Percentiles rank a stretch among this genome's conserved stretches.
phyloP scores from a whole-genome alignment of 176 grass and related monocot genomes.

The Luzula sylvatica region DNA sequence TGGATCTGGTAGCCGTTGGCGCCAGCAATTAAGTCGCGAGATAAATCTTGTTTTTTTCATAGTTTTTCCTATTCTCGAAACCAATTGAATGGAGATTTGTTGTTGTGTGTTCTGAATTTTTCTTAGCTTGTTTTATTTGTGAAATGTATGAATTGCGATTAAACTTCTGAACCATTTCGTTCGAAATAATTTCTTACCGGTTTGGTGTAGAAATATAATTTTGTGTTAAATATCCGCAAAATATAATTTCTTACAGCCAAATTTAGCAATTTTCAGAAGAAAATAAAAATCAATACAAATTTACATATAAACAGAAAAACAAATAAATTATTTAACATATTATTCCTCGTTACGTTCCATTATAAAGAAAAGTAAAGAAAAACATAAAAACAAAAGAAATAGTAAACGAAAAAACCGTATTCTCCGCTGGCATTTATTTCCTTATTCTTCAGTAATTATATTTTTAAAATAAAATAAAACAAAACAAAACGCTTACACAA shows the following conservation, averaged over 20 bases:
- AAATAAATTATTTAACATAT: constrained; percentile 6
- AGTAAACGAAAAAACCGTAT: constrained; percentile 5
- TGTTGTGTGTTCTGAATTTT: too few species aligned
- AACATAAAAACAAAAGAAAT: constrained; percentile 7
- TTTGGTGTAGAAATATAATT: too few species aligned
- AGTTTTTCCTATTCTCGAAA: too few species aligned
- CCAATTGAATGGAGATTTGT: too few species aligned
- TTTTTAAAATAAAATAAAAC: background rate
- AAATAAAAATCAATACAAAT: too few species aligned
- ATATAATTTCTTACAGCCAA: too few species aligned
- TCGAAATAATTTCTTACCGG: too few species aligned
- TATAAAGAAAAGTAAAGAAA: background rate
- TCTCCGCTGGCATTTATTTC: constrained; percentile 11
- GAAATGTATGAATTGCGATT: too few species aligned
- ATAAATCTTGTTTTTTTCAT: background rate
- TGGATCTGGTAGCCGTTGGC: constrained; percentile 6
- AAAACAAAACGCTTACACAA: constrained; percentile 16
- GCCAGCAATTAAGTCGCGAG: background rate
- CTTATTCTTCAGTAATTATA: constrained; percentile 8
- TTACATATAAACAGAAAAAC: background rate
- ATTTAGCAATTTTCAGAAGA: too few species aligned
- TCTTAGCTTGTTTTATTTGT: too few species aligned
- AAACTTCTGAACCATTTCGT: too few species aligned
- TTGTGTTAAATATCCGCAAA: too few species aligned
- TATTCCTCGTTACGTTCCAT: background rate